These are phyloP conservation scores for Blastobotrys ciferrii DNA, from an alignment of 1,139 yeast species.

Conservation along the genomic window DNA sequence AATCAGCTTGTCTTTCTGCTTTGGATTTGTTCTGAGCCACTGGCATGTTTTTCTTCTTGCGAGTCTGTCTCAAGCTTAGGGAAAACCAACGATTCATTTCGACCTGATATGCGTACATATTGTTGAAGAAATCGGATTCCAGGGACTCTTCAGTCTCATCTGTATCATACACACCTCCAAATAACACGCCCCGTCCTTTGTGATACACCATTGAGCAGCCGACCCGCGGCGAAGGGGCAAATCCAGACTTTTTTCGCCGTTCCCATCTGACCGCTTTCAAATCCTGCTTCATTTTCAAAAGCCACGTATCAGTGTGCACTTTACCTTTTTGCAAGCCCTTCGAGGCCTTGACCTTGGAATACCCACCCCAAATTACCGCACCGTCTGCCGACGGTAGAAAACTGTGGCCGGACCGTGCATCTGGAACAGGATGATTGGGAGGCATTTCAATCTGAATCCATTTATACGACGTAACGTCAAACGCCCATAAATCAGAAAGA, in stretches of 20 bases:
- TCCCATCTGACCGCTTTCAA: slow-evolving; percentile 82
- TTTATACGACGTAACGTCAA: slow-evolving; percentile 83
- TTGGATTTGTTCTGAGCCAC: slow-evolving; percentile 36
- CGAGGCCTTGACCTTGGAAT: slow-evolving; percentile 86
- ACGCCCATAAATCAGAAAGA: slow-evolving; percentile 84
- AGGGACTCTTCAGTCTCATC: slow-evolving; percentile 93
- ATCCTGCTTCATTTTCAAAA: slow-evolving; percentile 82
- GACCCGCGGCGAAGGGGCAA: slow-evolving; percentile 88
- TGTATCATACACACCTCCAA: slow-evolving; percentile 94
- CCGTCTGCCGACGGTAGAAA: slow-evolving; percentile 81
- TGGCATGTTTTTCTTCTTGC: slow-evolving; percentile 43
- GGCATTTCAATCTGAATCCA: slow-evolving; percentile 93
- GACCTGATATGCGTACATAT: slow-evolving; percentile 74
- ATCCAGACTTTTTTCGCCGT: slow-evolving; percentile 83
- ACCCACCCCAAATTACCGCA: slow-evolving; percentile 88
- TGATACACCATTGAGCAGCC: slow-evolving; percentile 90
- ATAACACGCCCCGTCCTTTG: slow-evolving; percentile 87
- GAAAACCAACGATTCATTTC: slow-evolving; percentile 91
- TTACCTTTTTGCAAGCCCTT: slow-evolving; percentile 91
- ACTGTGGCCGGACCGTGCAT: slow-evolving; percentile 92
- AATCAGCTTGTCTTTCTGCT: slow-evolving; percentile 63
- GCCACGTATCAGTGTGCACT: slow-evolving; percentile 86
- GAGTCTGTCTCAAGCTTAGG: slow-evolving; percentile 61
- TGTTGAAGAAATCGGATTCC: slow-evolving; percentile 81
- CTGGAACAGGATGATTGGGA: slow-evolving; percentile 75